A percentile compares a stretch with the other conserved stretches of the same genome.
These are phyloP conservation scores for Pyrenochaeta sp. DNA, from an alignment of 2,329 filamentous ascomycete species.

Conservation along the genomic window DNA sequence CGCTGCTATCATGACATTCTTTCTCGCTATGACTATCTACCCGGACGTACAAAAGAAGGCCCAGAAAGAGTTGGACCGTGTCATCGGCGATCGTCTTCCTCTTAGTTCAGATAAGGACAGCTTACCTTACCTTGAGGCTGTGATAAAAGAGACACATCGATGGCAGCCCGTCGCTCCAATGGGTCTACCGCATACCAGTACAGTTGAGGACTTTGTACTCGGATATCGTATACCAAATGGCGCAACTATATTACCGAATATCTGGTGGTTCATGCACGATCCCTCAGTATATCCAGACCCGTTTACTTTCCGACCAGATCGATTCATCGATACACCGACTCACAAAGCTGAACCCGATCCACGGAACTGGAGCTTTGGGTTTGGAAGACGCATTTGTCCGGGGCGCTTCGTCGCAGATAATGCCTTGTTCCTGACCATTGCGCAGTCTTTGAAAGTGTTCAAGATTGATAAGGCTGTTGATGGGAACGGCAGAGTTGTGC, in stretches of 20 bases:
- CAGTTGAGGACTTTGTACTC: conserved; percentile 47
- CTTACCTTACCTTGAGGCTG: conserved; percentile 48
- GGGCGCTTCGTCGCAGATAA: conserved; percentile 53
- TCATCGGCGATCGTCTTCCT: conserved; percentile 59
- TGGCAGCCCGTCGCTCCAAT: conserved; percentile 45
- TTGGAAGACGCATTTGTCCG: conserved; percentile 54
- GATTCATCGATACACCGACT: conserved; percentile 47
- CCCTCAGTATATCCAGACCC: conserved; percentile 48
- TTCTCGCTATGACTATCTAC: conserved; percentile 61
- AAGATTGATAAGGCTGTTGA: conserved; percentile 49
- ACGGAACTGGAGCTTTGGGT: conserved; percentile 48
- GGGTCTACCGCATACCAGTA: conserved; percentile 41
- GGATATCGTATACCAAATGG: conserved; percentile 54
- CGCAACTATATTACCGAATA: conserved; percentile 46
- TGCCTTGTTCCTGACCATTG: conserved; percentile 52
- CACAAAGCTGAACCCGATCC: conserved; percentile 51
- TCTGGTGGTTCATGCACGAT: conserved; percentile 55
- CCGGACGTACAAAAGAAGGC: conserved; percentile 58
- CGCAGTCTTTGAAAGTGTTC: conserved; percentile 58
- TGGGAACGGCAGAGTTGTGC: conserved; percentile 49
- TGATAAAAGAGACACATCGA: conserved; percentile 55
- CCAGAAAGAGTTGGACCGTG: conserved; percentile 56
- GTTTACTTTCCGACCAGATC: conserved; percentile 54
- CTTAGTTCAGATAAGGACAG: conserved; percentile 54
- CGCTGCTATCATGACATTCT: conserved; percentile 53